Conservation (phyloP, 2,329 filamentous ascomycete genomes). For the Sordariomycetes sp. region DNA sequence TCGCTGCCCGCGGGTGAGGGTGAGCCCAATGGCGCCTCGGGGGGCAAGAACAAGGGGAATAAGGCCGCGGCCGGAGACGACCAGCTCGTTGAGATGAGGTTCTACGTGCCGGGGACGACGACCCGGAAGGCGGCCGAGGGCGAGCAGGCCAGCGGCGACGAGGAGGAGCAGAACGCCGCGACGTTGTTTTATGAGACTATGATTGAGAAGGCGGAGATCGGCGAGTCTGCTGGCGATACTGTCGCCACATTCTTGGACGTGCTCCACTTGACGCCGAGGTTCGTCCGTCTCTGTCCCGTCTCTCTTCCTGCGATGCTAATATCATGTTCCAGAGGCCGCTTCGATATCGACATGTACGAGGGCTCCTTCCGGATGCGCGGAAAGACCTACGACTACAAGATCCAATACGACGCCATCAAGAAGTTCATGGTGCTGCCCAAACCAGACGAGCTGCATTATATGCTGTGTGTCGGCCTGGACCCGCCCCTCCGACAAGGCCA, state of each 20-base stretch:
- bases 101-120: slow-evolving; percentile 90
- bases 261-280: slow-evolving; percentile 90
- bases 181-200: slow-evolving; percentile 97
- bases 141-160: slow-evolving; percentile 53
- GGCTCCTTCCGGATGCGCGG: slow-evolving; percentile 90
- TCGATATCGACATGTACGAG: slow-evolving; percentile 99
- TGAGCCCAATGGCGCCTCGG: slow-evolving; percentile 50
- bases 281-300: slow-evolving; percentile 11
- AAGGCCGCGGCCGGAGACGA: slow-evolving; percentile 84
- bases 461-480: slow-evolving; percentile 89
- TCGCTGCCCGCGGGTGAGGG: slow-evolving; percentile 59
- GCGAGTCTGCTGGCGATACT: slow-evolving; percentile 95
- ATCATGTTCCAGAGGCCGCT: slow-evolving; percentile 61
- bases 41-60: slow-evolving; percentile 64
- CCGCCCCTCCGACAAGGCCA: slow-evolving; percentile 93
- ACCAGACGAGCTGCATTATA: slow-evolving; percentile 91
- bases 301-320: slow-evolving; percentile 11
- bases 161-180: slow-evolving; percentile 87
- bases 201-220: slow-evolving; percentile 98
- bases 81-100: slow-evolving; percentile 95
- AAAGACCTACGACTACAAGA: slow-evolving; percentile 99
- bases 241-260: slow-evolving; percentile 96
- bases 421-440: slow-evolving; percentile 98
- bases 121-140: slow-evolving; percentile 59
- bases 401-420: slow-evolving; percentile 94